These are phyloP conservation scores for Penicillium fuscoglaucum DNA, from an alignment of 2,329 filamentous ascomycete species.

Conservation along the genomic window DNA sequence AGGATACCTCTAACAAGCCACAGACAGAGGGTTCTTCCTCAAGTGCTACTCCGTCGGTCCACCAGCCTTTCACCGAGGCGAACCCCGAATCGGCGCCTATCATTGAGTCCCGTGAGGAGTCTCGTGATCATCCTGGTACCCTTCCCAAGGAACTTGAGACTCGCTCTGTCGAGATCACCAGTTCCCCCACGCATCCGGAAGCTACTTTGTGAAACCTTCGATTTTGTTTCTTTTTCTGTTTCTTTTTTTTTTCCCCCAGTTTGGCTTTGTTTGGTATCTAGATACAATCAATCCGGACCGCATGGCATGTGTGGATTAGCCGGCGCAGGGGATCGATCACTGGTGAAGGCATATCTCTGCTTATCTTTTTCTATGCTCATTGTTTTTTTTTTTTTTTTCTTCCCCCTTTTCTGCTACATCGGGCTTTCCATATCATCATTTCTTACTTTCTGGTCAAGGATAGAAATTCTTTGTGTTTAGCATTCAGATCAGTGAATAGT, in stretches of 20 bases:
- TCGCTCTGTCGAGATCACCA: constrained; percentile 38
- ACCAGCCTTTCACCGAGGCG: constrained; percentile 15
- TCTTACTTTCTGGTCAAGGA: background rate
- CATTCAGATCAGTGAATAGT: constrained; percentile 1
- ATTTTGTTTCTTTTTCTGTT: constrained; percentile 1
- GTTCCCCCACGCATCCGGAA: constrained; percentile 26
- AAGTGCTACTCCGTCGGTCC: constrained; percentile 20
- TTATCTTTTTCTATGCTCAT: constrained; percentile 9
- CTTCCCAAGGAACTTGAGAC: constrained; percentile 40
- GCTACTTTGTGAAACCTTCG: constrained; percentile 28
- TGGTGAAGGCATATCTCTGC: constrained; percentile 15
- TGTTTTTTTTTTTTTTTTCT: background rate
- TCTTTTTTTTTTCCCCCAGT: constrained; percentile 3
- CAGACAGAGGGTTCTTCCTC: constrained; percentile 28
- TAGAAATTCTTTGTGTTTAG: constrained; percentile 2
- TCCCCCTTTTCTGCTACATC: background rate
- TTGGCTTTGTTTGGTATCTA: constrained; percentile 12
- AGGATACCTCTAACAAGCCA: constrained; percentile 29
- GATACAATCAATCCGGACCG: constrained; percentile 9
- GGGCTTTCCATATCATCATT: background rate
- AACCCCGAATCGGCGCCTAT: constrained; percentile 11
- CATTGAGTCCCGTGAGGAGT: constrained; percentile 11
- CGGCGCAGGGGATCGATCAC: constrained; percentile 23
- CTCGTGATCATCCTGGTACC: constrained; percentile 22
- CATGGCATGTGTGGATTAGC: constrained; percentile 24